These are phyloP conservation scores for Triticum monococcum DNA, from an alignment of 176 grass and related monocot species.

Conservation along the genomic window DNA sequence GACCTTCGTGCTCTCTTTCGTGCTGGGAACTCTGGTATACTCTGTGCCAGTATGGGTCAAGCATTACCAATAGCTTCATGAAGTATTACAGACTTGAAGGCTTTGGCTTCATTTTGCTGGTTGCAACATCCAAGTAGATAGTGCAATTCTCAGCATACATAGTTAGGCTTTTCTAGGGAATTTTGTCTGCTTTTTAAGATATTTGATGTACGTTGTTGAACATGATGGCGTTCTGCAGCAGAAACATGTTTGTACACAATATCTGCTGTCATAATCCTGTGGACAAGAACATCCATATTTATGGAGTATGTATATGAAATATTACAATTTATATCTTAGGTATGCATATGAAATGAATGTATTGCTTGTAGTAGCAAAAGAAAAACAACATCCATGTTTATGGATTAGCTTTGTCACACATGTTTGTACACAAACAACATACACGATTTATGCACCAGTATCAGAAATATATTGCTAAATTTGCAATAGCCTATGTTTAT, in stretches of 20 bases:
- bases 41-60: constrained; percentile 77
- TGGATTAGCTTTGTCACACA: not conserved
- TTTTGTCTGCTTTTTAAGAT: not conserved
- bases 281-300: too few relatives aligned
- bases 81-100: not conserved
- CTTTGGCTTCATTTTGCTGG: not conserved
- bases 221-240: not conserved
- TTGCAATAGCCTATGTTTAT: not conserved
- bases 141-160: not conserved
- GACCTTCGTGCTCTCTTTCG: constrained; percentile 71
- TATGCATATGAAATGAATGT: not conserved
- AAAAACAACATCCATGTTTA: not conserved
- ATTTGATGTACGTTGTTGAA: constrained; percentile 2
- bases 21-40: constrained; percentile 76
- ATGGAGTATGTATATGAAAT: not conserved
- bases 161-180: not conserved
- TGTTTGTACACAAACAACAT: not conserved
- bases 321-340: not conserved
- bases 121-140: not conserved
- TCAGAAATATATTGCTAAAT: not conserved
- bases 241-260: not conserved
- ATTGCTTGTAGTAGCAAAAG: constrained; percentile 2
- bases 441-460: not conserved
- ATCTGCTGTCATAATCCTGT: too few relatives aligned
- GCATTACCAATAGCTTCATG: constrained; percentile 35